These are phyloP conservation scores for Psilocybe sp. DNA, from an alignment of 768 basidiomycete genomes.

Conservation along the genomic window DNA sequence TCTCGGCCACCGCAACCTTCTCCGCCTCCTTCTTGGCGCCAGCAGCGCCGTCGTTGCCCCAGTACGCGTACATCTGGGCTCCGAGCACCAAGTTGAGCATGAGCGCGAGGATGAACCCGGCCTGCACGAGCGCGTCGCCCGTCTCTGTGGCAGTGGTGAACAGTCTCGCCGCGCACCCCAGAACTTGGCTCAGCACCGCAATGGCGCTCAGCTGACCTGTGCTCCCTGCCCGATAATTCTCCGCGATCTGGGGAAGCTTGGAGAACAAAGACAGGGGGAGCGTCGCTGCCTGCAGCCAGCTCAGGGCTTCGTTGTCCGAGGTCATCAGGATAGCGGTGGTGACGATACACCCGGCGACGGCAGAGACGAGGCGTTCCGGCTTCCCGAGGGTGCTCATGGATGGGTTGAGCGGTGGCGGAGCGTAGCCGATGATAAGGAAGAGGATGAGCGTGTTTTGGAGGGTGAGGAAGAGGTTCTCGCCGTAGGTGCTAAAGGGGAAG, in stretches of 20 bases:
- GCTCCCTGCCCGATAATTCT: slow-evolving; percentile 69
- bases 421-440: slow-evolving; percentile 75
- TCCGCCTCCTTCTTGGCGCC: not conserved
- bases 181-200: slow-evolving; percentile 83
- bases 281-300: slow-evolving; percentile 78
- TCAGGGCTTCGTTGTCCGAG: slow-evolving; percentile 45
- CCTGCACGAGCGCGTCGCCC: slow-evolving; percentile 72
- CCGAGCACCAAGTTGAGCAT: slow-evolving; percentile 84
- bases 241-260: slow-evolving; percentile 89
- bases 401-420: slow-evolving; percentile 25
- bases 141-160: slow-evolving; percentile 93
- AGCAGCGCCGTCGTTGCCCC: slow-evolving; percentile 49
- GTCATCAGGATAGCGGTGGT: slow-evolving; percentile 33
- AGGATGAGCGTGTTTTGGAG: slow-evolving; percentile 88
- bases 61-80: slow-evolving; percentile 79
- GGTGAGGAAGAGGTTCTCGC: slow-evolving; percentile 93
- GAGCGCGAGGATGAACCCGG: slow-evolving; percentile 81
- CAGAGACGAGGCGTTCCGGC: slow-evolving; percentile 31
- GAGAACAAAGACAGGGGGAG: slow-evolving; percentile 90
- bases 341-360: slow-evolving; percentile 19
- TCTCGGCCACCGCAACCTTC: not conserved
- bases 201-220: slow-evolving; percentile 94
- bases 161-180: slow-evolving; percentile 84
- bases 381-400: slow-evolving; percentile 21
- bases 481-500: slow-evolving; percentile 97